phyloP scores from a whole-genome alignment of 176 grass and related monocot genomes.

The Triticum monococcum region DNA sequence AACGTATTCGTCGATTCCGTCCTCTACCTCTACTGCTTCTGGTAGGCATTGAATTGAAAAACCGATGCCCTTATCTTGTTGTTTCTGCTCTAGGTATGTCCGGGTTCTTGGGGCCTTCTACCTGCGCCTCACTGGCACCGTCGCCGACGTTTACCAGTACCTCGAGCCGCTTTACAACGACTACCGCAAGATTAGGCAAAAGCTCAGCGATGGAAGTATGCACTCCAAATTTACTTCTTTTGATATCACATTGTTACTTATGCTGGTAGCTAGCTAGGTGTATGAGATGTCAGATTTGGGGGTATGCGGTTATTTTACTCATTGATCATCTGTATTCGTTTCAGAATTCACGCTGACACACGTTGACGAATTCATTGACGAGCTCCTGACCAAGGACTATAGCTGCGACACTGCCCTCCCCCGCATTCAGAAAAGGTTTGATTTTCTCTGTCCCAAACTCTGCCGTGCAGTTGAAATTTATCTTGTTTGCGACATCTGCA shows the following conservation, averaged over 20 bases:
- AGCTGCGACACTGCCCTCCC: constrained; percentile 85
- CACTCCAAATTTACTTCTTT: background rate
- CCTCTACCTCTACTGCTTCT: background rate
- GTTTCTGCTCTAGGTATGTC: constrained; percentile 65
- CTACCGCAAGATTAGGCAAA: constrained; percentile 80
- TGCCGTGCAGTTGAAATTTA: background rate
- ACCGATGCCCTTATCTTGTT: background rate
- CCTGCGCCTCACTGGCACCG: constrained; percentile 67
- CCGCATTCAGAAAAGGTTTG: constrained; percentile 91
- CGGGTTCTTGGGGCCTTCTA: constrained; percentile 81
- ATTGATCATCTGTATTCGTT: constrained; percentile 8
- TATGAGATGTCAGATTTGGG: background rate
- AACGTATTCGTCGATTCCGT: background rate
- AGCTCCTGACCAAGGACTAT: constrained; percentile 83
- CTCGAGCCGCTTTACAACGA: constrained; percentile 95
- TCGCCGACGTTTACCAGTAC: constrained; percentile 92
- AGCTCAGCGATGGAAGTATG: constrained; percentile 78
- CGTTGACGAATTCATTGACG: constrained; percentile 92
- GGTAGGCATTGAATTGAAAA: background rate
- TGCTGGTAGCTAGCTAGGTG: background rate
- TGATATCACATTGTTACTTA: background rate
- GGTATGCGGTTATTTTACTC: background rate
- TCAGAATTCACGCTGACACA: constrained; percentile 69
- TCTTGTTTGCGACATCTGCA: background rate
- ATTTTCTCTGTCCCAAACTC: background rate